Conservation (phyloP, 345 rosid genomes). For the Gossypium longicalyx region DNA sequence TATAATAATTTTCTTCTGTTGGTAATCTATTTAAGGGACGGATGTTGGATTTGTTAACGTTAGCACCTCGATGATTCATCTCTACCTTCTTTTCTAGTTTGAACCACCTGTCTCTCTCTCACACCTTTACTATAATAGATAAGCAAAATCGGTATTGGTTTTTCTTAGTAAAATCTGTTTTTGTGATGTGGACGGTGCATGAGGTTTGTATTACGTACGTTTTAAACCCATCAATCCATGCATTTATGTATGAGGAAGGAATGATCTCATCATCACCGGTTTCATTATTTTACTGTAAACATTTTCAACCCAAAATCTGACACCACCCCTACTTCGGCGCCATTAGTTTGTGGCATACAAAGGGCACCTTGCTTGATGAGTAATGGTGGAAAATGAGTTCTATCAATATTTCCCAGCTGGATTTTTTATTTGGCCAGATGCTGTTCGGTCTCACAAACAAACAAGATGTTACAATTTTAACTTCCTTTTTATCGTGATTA, state of each 20-base stretch:
- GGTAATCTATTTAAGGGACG: background rate
- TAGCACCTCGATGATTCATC: background rate
- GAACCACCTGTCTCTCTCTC: background rate
- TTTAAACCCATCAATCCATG: background rate
- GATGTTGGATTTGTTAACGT: background rate
- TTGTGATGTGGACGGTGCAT: background rate
- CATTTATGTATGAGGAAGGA: background rate
- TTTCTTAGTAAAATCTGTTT: background rate
- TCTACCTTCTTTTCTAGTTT: background rate
- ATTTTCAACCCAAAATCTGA: too few relatives aligned
- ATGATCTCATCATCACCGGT: background rate
- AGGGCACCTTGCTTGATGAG: background rate
- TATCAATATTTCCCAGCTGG: background rate
- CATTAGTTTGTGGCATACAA: background rate
- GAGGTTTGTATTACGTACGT: background rate
- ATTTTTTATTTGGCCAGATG: background rate
- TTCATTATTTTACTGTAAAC: too few relatives aligned
- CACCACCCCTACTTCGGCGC: background rate
- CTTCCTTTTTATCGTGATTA: too few relatives aligned
- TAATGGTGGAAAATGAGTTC: background rate
- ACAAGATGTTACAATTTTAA: too few relatives aligned
- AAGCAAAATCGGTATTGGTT: background rate
- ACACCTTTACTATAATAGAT: too few relatives aligned
- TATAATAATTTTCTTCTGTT: background rate
- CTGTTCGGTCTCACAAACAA: background rate